These are phyloP conservation scores for Penicillium oxalicum DNA, from an alignment of 2,329 filamentous ascomycete genomes.

Conservation along the genomic window DNA sequence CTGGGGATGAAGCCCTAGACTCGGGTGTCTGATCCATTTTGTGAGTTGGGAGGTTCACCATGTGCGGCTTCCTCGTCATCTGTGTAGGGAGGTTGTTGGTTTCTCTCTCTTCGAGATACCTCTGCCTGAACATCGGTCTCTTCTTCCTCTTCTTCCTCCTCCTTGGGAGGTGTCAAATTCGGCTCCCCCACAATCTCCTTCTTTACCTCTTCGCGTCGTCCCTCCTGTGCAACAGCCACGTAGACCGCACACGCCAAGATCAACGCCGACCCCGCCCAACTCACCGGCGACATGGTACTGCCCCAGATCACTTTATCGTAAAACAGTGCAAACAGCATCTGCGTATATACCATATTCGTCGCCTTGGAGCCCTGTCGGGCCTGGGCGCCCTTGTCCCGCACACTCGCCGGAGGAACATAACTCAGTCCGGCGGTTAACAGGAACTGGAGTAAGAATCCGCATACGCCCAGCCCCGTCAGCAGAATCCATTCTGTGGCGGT, in stretches of 20 bases:
- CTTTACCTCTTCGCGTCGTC: not conserved
- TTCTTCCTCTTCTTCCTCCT: not conserved
- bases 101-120: no score
- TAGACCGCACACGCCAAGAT: conserved; percentile 62
- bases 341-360: conserved; percentile 63
- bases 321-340: conserved; percentile 63
- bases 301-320: conserved; percentile 62
- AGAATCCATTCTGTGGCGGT: conserved; percentile 58
- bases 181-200: not conserved
- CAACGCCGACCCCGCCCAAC: conserved; percentile 56
- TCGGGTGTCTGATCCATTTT: no score
- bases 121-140: not conserved
- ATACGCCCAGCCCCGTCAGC: conserved; percentile 61
- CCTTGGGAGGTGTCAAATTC: not conserved
- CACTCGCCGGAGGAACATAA: conserved; percentile 55
- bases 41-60: no score
- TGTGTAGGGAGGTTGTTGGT: no score
- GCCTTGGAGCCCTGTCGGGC: conserved; percentile 41
- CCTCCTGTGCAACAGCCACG: conserved; percentile 53
- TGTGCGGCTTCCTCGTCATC: no score
- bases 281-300: conserved; percentile 51
- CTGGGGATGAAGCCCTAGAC: no score
- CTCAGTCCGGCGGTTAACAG: conserved; percentile 72
- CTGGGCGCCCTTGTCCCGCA: conserved; percentile 5
- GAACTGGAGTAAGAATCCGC: conserved; percentile 81